Evolutionary conservation across 805 yeast species (phyloP), one percentile per base, ranked within the genome.

Genomic region (Torulaspora delbrueckii): DNA sequence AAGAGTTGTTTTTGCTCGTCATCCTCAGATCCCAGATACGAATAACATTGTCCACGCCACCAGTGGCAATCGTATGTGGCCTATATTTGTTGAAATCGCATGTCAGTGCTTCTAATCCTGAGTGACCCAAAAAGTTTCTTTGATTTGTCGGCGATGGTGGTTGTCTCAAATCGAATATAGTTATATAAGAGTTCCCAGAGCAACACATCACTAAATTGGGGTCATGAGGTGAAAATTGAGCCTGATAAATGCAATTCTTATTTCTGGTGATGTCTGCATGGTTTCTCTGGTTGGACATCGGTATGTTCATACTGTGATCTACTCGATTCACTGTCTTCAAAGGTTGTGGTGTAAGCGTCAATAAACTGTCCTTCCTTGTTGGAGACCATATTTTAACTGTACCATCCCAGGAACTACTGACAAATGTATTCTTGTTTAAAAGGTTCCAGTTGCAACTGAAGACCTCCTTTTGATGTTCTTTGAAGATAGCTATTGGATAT

Each of bases 21-120:
- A 82, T 84, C 50, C 98, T 73, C 37, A 86, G 64, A 62, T 91
- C 99, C 96, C 97, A 91, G 3, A 89, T 71, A 51, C 87, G 78
- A 37, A 90, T 77, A 18, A 82, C 69, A 59, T 86, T 86, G 62
- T 91, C 98, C 7, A 91, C 95, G n/a, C 96, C 95, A 2, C 87
- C 93, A 0, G 95, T 79, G 3, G 96, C 96, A 4, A 91, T 69
- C 0, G 88, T 77, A 2, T 82, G 75, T 1, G 88, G 76, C 57
- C 87, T 75, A 65, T 93, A 91, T 63, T 90, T 90, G 67, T 91
- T 93, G 82, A 89, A 90, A 70, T 91, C 98, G 49, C 89, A 77
- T 2, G 84, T 70, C 38, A 93, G 71, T 7, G 86, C 73, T 62
- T 91, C 98, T 40, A 86, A 73, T 1, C 95, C 95, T 13, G 81